Evolutionary conservation across 2,329 filamentous ascomycete genomes (phyloP).

Genomic region (Claviceps sp.): DNA sequence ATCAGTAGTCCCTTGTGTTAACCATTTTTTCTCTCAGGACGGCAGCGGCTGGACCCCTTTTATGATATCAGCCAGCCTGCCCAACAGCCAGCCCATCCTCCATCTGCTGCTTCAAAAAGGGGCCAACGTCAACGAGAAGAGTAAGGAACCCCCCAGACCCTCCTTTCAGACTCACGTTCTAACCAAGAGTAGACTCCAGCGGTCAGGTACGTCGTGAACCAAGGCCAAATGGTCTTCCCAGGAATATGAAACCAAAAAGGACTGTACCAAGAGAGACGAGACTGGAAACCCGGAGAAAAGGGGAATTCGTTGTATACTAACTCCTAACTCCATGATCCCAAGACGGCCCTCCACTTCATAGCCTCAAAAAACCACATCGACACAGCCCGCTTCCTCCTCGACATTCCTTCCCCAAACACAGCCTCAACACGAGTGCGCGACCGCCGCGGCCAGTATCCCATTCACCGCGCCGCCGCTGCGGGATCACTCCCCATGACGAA

Average conservation of each 20-base stretch:
- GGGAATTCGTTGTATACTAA: neutral
- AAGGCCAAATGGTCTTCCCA: neutral
- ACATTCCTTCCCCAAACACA: slow-evolving; percentile 39
- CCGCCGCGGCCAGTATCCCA: slow-evolving; percentile 72
- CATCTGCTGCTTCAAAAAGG: slow-evolving; percentile 53
- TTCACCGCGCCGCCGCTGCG: slow-evolving; percentile 83
- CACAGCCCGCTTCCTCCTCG: slow-evolving; percentile 63
- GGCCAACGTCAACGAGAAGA: slow-evolving; percentile 63
- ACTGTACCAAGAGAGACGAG: too few relatives aligned
- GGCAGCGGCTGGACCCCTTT: slow-evolving; percentile 70
- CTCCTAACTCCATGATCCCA: neutral
- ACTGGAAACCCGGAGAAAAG: too few relatives aligned
- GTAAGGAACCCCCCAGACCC: slow-evolving; percentile 23
- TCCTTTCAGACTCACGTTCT: neutral
- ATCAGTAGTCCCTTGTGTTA: too few relatives aligned
- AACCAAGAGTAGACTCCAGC: slow-evolving; percentile 25
- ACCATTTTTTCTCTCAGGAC: slow-evolving; percentile 34
- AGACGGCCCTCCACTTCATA: slow-evolving; percentile 85
- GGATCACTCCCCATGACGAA: slow-evolving; percentile 81
- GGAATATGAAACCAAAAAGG: neutral
- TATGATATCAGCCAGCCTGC: slow-evolving; percentile 69
- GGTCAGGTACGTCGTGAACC: slow-evolving; percentile 38
- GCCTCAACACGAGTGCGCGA: slow-evolving; percentile 74
- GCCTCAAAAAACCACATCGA: slow-evolving; percentile 83
- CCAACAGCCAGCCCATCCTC: slow-evolving; percentile 56